phyloP scores from a whole-genome alignment of 495 filamentous ascomycete genomes.

The Aspergillus sclerotiicarbonarius region DNA sequence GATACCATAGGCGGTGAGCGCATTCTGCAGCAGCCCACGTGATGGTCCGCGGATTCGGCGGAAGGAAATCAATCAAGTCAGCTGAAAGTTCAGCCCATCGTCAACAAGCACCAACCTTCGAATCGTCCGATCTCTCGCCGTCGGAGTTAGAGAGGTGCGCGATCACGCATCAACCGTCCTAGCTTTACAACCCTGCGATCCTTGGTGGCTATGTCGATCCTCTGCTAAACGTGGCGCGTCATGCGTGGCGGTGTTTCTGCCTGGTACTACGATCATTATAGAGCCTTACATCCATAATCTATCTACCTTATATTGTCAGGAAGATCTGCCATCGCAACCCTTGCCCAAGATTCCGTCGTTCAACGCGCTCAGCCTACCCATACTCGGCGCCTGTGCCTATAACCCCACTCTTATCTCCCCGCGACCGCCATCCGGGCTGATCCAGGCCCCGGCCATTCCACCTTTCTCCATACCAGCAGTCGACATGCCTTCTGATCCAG shows the following conservation, averaged over 20 bases:
- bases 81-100: constrained; percentile 3
- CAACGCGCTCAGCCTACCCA: constrained; percentile 12
- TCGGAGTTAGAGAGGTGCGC: background rate
- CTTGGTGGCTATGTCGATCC: constrained; percentile 2
- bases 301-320: constrained; percentile 4
- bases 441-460: constrained; percentile 44
- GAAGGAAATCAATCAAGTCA: constrained; percentile 6
- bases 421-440: constrained; percentile 51
- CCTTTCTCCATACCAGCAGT: constrained; percentile 41
- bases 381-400: constrained; percentile 26
- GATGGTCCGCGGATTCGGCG: constrained; percentile 14
- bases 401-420: constrained; percentile 23
- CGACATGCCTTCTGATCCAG: constrained; percentile 46
- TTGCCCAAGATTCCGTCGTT: constrained; percentile 29
- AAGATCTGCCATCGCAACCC: background rate
- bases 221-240: constrained; percentile 10
- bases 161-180: background rate
- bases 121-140: background rate
- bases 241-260: constrained; percentile 19
- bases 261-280: constrained; percentile 15
- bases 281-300: constrained; percentile 11
- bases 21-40: constrained; percentile 16
- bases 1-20: constrained; percentile 25
- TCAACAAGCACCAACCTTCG: background rate
- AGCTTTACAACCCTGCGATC: background rate